A percentile compares a stretch with the other conserved stretches of the same genome.
These are phyloP conservation scores for Penicillium sp. DNA, from an alignment of 2,329 filamentous ascomycete genomes.

Conservation along the genomic window DNA sequence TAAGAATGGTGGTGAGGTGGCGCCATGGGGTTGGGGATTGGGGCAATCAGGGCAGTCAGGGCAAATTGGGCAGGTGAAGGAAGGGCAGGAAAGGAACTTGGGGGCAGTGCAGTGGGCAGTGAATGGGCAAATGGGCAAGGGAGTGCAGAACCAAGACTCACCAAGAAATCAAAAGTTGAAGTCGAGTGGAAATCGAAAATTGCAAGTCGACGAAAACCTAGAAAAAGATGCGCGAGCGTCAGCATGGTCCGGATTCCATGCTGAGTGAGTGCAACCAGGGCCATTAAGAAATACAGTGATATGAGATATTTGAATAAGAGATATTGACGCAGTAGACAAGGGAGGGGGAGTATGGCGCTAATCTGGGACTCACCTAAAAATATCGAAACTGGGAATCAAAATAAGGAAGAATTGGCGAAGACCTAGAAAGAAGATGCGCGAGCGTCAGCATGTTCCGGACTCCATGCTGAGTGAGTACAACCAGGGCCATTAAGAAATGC, in stretches of 20 bases:
- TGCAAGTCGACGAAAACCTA: neutral
- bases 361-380: neutral
- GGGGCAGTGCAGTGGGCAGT: neutral
- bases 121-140: neutral
- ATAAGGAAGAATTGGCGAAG: neutral
- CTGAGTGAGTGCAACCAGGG: neutral
- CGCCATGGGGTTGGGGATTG: neutral
- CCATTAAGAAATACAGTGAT: neutral
- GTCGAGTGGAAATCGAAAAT: neutral
- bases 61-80: neutral
- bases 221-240: neutral
- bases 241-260: neutral
- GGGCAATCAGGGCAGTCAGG: neutral
- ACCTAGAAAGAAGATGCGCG: neutral
- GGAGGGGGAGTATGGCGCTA: neutral
- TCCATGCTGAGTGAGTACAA: neutral
- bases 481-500: neutral
- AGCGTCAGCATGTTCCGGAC: neutral
- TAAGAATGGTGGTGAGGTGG: neutral
- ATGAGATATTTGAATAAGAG: neutral
- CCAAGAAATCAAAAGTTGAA: neutral
- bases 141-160: neutral
- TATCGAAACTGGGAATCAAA: too few relatives aligned
- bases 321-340: neutral
- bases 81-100: neutral